Percentiles rank a stretch among this genome's conserved stretches.
Evolutionary conservation across 768 basidiomycete species (phyloP).

Genomic region (Ramaria sp.): DNA sequence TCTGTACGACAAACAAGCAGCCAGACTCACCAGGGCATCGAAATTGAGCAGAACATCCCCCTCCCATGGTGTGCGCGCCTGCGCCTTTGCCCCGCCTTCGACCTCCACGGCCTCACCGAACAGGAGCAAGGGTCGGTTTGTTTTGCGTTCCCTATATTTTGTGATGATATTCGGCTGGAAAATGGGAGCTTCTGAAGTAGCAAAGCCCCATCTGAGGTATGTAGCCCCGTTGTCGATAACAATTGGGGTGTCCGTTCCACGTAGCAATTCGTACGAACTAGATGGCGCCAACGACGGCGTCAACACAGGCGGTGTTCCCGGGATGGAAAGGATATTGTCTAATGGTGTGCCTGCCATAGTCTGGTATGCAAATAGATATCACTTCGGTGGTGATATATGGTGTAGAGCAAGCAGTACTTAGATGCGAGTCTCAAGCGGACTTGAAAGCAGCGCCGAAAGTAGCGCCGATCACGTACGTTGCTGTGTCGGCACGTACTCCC

Average conservation of each 20-base stretch:
- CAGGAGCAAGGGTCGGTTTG: conserved; percentile 69
- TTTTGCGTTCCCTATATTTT: conserved; percentile 84
- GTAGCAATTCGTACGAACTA: conserved; percentile 42
- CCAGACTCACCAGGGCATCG: conserved; percentile 74
- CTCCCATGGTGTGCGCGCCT: conserved; percentile 81
- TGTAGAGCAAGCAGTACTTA: too few relatives aligned
- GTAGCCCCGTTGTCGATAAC: conserved; percentile 89
- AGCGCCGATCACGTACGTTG: background rate
- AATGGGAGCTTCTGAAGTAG: conserved; percentile 45
- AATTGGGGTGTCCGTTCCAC: conserved; percentile 47
- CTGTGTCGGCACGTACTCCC: background rate
- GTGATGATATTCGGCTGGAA: conserved; percentile 63
- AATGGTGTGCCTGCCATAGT: background rate
- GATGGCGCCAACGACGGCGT: conserved; percentile 10
- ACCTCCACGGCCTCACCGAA: conserved; percentile 84
- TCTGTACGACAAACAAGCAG: background rate
- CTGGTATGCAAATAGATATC: too few relatives aligned
- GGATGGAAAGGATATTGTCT: conserved; percentile 1
- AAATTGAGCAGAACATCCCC: conserved; percentile 87
- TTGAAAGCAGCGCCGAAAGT: background rate
- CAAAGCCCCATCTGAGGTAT: conserved; percentile 75
- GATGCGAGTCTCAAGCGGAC: background rate
- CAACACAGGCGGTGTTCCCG: background rate
- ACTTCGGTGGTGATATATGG: too few relatives aligned
- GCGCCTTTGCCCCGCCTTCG: conserved; percentile 74